These are phyloP conservation scores for Fonsecaea erecta DNA, from an alignment of 2,329 filamentous ascomycete species.

Conservation along the genomic window DNA sequence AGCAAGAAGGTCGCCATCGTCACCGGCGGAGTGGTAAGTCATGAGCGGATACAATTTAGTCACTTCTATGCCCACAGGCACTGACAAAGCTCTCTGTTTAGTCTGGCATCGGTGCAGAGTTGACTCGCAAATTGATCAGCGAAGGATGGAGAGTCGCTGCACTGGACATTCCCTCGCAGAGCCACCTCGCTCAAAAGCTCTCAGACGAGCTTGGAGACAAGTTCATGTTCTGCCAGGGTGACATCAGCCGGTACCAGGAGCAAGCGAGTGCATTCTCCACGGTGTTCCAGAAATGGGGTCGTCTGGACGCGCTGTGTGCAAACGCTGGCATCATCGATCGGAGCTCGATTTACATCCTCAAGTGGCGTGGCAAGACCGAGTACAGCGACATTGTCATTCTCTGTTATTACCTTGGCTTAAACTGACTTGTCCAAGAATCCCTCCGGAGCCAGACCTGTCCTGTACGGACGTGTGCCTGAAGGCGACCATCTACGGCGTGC, in stretches of 20 bases:
- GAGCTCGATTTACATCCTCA: constrained; percentile 8
- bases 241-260: constrained; percentile 55
- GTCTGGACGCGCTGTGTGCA: constrained; percentile 55
- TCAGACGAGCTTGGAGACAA: constrained; percentile 44
- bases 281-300: constrained; percentile 51
- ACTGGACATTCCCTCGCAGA: constrained; percentile 43
- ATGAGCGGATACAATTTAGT: neutral
- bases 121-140: constrained; percentile 46
- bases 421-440: constrained; percentile 39
- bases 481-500: constrained; percentile 56
- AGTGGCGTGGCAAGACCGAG: constrained; percentile 5
- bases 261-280: constrained; percentile 51
- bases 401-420: neutral
- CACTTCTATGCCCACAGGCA: neutral
- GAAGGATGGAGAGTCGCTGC: constrained; percentile 44
- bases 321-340: constrained; percentile 46
- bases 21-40: constrained; percentile 49
- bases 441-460: constrained; percentile 51
- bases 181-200: constrained; percentile 31
- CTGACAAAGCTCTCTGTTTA: constrained; percentile 32
- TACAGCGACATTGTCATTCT: neutral
- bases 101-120: constrained; percentile 55
- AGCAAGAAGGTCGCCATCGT: constrained; percentile 46
- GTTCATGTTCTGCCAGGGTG: constrained; percentile 51
- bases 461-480: constrained; percentile 58